phyloP scores from a whole-genome alignment of 2,329 filamentous ascomycete species.

The Elsinoe batatas region DNA sequence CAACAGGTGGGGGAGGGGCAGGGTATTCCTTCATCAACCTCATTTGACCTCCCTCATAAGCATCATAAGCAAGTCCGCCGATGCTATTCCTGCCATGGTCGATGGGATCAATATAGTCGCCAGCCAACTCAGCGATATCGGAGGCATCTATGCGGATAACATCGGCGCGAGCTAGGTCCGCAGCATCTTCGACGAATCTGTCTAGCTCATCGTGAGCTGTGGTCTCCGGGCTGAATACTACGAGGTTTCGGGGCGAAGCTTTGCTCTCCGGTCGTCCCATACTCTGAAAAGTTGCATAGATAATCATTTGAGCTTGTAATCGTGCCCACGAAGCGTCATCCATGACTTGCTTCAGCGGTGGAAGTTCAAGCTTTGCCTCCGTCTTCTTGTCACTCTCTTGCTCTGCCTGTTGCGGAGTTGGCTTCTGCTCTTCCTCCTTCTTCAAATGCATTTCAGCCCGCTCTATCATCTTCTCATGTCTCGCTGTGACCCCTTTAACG shows the following conservation, averaged over 20 bases:
- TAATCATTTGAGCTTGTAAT: conserved; percentile 13
- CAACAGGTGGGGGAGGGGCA: neutral
- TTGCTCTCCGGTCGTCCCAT: conserved; percentile 8
- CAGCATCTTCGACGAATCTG: conserved; percentile 53
- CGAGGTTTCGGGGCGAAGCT: conserved; percentile 45
- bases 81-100: conserved; percentile 40
- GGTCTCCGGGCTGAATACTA: conserved; percentile 48
- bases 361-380: conserved; percentile 23
- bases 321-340: conserved; percentile 11
- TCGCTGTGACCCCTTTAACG: neutral
- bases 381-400: neutral
- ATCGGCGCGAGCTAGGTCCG: conserved; percentile 53
- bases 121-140: conserved; percentile 59
- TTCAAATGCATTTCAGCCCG: neutral
- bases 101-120: conserved; percentile 55
- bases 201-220: conserved; percentile 46
- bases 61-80: conserved; percentile 43
- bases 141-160: conserved; percentile 59
- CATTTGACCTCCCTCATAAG: conserved; percentile 31
- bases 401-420: neutral
- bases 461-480: neutral
- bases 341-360: conserved; percentile 33
- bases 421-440: neutral
- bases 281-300: conserved; percentile 13
- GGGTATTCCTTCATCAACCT: conserved; percentile 1